Evolutionary conservation across 345 rosid genomes (phyloP), one percentile per base, ranked within the genome.

Genomic region (Citrus trifoliata): DNA sequence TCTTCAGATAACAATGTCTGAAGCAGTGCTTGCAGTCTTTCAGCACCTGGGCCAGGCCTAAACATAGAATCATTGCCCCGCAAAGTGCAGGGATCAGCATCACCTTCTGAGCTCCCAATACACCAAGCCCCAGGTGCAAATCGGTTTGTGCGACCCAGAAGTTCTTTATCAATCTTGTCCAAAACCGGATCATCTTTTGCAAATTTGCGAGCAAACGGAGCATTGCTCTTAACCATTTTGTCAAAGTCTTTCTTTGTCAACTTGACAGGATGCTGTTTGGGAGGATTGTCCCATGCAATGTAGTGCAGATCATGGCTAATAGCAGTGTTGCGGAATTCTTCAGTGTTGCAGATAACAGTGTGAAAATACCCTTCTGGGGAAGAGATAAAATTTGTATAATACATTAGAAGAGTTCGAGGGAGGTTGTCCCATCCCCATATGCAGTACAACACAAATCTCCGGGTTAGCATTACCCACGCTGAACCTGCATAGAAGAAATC

Each of bases 341-440:
- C 89, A 19, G 80, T 83, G 82, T 89, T 91, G 89, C 98, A 95
- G 53, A 93, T 87, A 71, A 95, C 92, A 10, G 98, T 95, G 79
- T 95, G 97, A 82, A 95, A 95, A 79, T 95, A 95, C n/a, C 98
- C 98, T 89, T 93, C 98, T 4, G 98, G 97, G 24, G 98, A 95
- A 66, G 97, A 95, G 19, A 95, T 74, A 46, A 95, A 95, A 77
- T 91, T 95, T 5, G 95, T 87, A 77, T 95, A 93, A 78, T 95
- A 93, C 98, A 93, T 89, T 40, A 95, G 87, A 79, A 89, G 79
- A 16, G 96, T 91, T 72, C 98, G 86, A 0, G 98, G 97, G 75
- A 93, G 88, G 75, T 91, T 95, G 70, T 93, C 96, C 97, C 95
- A 91, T 67, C 97, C 96, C 93, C 95, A 90, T 76, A 95, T 91